These are phyloP conservation scores for Phtheirospermum japonicum DNA, from an alignment of 257 asterid genomes.

Conservation along the genomic window DNA sequence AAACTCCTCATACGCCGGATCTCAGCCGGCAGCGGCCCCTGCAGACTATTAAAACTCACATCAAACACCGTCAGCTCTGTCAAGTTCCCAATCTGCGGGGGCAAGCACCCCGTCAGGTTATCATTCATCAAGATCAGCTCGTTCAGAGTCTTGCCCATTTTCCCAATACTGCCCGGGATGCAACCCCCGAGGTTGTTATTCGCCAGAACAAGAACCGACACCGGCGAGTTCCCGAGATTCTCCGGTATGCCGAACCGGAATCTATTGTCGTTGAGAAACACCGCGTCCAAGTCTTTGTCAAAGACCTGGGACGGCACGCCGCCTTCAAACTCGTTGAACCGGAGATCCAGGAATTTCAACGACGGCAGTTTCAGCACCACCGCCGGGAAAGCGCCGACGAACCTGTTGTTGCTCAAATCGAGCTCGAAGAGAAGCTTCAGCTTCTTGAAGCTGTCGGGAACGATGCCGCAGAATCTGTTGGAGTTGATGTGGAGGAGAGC, in stretches of 20 bases:
- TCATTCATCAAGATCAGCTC: slow-evolving; percentile 52
- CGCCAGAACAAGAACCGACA: slow-evolving; percentile 49
- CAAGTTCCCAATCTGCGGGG: slow-evolving; percentile 47
- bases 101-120: slow-evolving; percentile 52
- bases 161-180: slow-evolving; percentile 51
- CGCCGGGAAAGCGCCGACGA: slow-evolving; percentile 49
- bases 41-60: slow-evolving; percentile 42
- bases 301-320: slow-evolving; percentile 43
- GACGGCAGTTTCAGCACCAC: slow-evolving; percentile 43
- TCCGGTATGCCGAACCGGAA: slow-evolving; percentile 47
- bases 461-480: slow-evolving; percentile 51
- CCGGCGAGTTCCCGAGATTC: slow-evolving; percentile 53
- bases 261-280: slow-evolving; percentile 45
- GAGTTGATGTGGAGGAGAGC: slow-evolving; percentile 52
- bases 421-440: slow-evolving; percentile 51
- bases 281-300: slow-evolving; percentile 45
- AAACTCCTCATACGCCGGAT: slow-evolving; percentile 42
- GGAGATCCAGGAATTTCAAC: slow-evolving; percentile 45
- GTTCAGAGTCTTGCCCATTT: slow-evolving; percentile 46
- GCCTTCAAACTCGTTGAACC: slow-evolving; percentile 60
- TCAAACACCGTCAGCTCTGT: slow-evolving; percentile 51
- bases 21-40: slow-evolving; percentile 46
- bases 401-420: slow-evolving; percentile 51
- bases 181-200: slow-evolving; percentile 56
- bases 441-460: slow-evolving; percentile 36